Evolutionary conservation across 176 grass and related monocot species (phyloP), one percentile per base, ranked within the genome.

Genomic region (Metroxylon sagu): DNA sequence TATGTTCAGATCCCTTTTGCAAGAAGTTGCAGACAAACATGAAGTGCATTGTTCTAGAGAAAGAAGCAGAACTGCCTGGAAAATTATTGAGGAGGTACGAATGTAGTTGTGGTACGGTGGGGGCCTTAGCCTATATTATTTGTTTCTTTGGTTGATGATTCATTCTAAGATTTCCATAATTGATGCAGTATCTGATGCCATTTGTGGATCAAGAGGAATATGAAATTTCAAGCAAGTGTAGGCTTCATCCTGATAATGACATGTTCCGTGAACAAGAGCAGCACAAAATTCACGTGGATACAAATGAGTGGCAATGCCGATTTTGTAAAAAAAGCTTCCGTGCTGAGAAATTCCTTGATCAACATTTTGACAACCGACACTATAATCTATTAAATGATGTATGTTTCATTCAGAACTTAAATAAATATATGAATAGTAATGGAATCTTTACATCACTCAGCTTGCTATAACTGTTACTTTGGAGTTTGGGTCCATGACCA

Each of bases 291-390:
- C 92, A 96, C 77, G 80, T 75, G 30, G 92, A 96, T 71, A 23
- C 82, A 56, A 96, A 90, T 72, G 92, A 96, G 26, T 96, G 92
- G 92, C 81, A 79, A 29, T 96, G 92, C 71, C 83, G 80, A 25
- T 90, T 87, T 76, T 96, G 92, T 72, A 96, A 96, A 74, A 96
- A 96, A 76, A 83, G 65, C 16, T 96, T 96, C 54, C 83, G 80
- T 62, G 86, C 92, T 69, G 92, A 96, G 66, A 96, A 96, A 70
- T 96, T 90, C 74, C 76, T 96, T 6, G 92, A 96, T 71, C 81
- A 90, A 50, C 92, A 96, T 90, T 96, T 88, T 75, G 83, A 84
- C 30, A 90, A 96, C 66, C 81, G 92, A 19, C 92, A 97, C 65
- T 79, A 76, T 48, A 85, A 90, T 76, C 54, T 97, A 19, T 73